phyloP scores from a whole-genome alignment of 2,329 filamentous ascomycete genomes.

The Westerdykella sp. region DNA sequence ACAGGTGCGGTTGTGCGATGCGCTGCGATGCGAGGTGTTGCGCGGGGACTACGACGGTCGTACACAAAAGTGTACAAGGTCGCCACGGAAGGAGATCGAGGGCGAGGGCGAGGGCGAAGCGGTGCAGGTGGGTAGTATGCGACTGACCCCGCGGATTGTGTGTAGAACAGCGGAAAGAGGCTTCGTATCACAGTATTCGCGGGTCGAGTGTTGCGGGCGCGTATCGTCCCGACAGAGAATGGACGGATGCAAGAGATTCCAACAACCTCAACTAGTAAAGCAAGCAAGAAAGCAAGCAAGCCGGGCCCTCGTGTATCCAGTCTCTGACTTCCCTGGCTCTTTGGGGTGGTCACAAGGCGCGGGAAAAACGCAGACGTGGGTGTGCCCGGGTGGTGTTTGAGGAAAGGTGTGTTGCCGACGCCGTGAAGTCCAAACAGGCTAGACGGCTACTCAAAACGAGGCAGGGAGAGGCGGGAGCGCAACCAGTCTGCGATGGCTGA shows the following conservation, averaged over 20 bases:
- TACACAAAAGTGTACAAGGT: background rate
- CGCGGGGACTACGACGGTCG: background rate
- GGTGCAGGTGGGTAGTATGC: no score
- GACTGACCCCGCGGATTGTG: no score
- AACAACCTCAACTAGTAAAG: no score
- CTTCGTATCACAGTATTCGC: no score
- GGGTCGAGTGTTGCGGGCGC: no score
- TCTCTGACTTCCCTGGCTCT: background rate
- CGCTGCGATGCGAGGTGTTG: background rate
- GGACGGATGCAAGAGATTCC: no score
- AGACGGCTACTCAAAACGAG: conserved; percentile 11
- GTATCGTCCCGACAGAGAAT: no score
- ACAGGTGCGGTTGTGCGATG: background rate
- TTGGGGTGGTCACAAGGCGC: conserved; percentile 20
- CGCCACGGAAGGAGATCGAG: background rate
- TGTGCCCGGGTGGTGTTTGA: conserved; percentile 6
- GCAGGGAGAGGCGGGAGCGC: conserved; percentile 10
- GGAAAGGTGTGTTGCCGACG: conserved; percentile 8
- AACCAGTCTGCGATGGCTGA: conserved; percentile 12
- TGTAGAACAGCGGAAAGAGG: no score
- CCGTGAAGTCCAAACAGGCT: conserved; percentile 6
- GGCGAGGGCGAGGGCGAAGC: background rate
- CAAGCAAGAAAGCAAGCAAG: background rate
- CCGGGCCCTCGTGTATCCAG: no score
- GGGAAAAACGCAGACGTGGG: conserved; percentile 5